These are phyloP conservation scores for Pythium guiyangense DNA, from an alignment of 352 stramenopile species.

Conservation along the genomic window DNA sequence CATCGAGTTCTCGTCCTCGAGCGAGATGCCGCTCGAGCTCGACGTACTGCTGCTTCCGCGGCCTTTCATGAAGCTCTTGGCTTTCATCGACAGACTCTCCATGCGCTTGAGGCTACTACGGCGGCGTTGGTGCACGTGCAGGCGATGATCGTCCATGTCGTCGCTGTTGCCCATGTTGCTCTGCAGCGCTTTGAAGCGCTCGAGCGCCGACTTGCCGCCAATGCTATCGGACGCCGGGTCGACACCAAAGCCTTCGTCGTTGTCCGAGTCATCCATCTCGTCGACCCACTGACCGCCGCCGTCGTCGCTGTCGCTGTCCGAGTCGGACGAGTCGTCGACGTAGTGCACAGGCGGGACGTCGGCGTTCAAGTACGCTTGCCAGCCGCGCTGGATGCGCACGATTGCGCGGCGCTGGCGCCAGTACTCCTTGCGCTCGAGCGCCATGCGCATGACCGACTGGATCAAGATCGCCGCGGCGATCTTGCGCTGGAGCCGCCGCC, in stretches of 20 bases:
- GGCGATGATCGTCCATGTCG: slow-evolving; percentile 7
- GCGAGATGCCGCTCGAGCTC: slow-evolving; percentile 60
- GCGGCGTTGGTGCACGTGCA: slow-evolving; percentile 10
- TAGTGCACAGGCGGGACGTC: slow-evolving; percentile 23
- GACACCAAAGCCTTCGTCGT: slow-evolving; percentile 48
- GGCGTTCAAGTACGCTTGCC: slow-evolving; percentile 43
- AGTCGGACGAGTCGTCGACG: slow-evolving; percentile 16
- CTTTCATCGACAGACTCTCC: slow-evolving; percentile 63
- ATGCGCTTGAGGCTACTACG: slow-evolving; percentile 60
- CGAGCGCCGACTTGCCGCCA: slow-evolving; percentile 43
- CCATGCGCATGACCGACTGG: slow-evolving; percentile 80
- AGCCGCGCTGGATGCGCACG: slow-evolving; percentile 68
- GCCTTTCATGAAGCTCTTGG: slow-evolving; percentile 68
- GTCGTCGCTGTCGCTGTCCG: slow-evolving; percentile 36
- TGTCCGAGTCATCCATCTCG: slow-evolving; percentile 37
- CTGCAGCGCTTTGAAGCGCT: slow-evolving; percentile 66
- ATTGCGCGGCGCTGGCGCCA: slow-evolving; percentile 62
- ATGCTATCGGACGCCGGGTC: slow-evolving; percentile 18
- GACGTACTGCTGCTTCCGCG: slow-evolving; percentile 46
- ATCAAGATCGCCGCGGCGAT: slow-evolving; percentile 67
- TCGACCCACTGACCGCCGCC: slow-evolving; percentile 40
- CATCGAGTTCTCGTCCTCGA: slow-evolving; percentile 86
- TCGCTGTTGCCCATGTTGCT: slow-evolving; percentile 25
- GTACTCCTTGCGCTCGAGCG: slow-evolving; percentile 69
- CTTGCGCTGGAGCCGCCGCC: slow-evolving; percentile 58